Evolutionary conservation across 2,329 filamentous ascomycete species (phyloP), one percentile per base, ranked within the genome.

Genomic region (Aspergillus fumigatus): DNA sequence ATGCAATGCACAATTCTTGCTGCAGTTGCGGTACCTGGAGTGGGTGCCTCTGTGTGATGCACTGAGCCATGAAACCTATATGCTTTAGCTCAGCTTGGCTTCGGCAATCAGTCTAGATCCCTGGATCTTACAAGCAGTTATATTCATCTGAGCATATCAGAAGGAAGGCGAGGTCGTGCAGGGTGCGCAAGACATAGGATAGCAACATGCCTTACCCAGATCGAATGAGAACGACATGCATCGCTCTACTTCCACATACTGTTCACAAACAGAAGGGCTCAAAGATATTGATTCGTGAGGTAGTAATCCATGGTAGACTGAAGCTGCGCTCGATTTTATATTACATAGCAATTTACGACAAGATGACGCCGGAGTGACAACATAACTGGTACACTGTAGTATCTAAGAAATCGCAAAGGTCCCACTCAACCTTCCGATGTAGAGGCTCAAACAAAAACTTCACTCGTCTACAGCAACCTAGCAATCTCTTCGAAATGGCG

Each of bases 341-440:
- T 51, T 21, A 9, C 25, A 19, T 17, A 26, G 25, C 50, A 40
- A 55, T 59, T 47, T 61, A 48, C 62, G 53, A 54, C 55, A 63
- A 14, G 51, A 64, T 69, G 67, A 67, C 67, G 64, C 65, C 62
- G 68, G 41, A 53, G 59, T 64, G 63, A 65, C 23, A 51, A 5
- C 32, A 17, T 3, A 17, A 17, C 32, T 38, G 14, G 4, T 17
- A 14, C 29, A 17, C 5, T 35, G 32, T 35, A 14, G 5, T 38
- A 38, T 17, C 17, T 38, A 38, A 38, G 14, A 17, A 17, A 14
- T 38, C 14, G 32, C 32, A 38, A 17, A 6, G 5, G 14, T 17
- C 14, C 14, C 26, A 51, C n/a, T 14, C 43, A 45, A 25, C 21
- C 19, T 23, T 25, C 5, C 2, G 6, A 50, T 38, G 40, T 14